These are phyloP conservation scores for Suillus lakei DNA, from an alignment of 768 basidiomycete species.

Conservation along the genomic window DNA sequence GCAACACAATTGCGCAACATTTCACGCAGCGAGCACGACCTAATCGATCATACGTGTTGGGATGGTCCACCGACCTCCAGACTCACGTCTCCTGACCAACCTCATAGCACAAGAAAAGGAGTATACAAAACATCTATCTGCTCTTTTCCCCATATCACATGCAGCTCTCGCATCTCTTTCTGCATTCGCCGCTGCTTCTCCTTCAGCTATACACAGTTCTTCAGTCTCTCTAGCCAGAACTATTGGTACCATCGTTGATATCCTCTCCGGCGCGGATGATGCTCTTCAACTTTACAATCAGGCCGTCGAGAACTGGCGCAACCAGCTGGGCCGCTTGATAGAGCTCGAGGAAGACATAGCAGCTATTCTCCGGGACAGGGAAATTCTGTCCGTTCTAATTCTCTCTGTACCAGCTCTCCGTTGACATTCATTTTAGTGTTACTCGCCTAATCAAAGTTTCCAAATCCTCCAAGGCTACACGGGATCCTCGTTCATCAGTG, in stretches of 20 bases:
- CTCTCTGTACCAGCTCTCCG: neutral
- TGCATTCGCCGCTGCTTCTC: conserved; percentile 73
- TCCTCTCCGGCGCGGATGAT: conserved; percentile 68
- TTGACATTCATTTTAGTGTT: conserved; percentile 48
- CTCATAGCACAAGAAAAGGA: conserved; percentile 75
- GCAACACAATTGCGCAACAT: neutral
- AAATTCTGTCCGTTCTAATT: conserved; percentile 69
- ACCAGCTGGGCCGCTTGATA: conserved; percentile 62
- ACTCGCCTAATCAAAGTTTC: conserved; percentile 82
- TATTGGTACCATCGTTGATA: conserved; percentile 51
- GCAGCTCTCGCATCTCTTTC: conserved; percentile 67
- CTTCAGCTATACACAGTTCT: conserved; percentile 52
- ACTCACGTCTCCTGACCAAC: conserved; percentile 72
- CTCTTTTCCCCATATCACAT: conserved; percentile 62
- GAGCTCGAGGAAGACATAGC: conserved; percentile 74
- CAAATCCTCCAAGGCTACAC: conserved; percentile 51
- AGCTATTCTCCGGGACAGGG: conserved; percentile 72
- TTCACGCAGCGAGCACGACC: neutral
- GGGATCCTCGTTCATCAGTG: conserved; percentile 41
- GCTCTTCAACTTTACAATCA: conserved; percentile 64
- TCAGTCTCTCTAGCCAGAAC: conserved; percentile 18
- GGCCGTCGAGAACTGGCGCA: conserved; percentile 69
- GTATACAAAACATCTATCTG: conserved; percentile 62
- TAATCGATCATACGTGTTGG: neutral
- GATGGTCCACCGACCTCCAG: conserved; percentile 77